These are phyloP conservation scores for Periglandula ipomoeae DNA, from an alignment of 2,329 filamentous ascomycete genomes.

Conservation along the genomic window DNA sequence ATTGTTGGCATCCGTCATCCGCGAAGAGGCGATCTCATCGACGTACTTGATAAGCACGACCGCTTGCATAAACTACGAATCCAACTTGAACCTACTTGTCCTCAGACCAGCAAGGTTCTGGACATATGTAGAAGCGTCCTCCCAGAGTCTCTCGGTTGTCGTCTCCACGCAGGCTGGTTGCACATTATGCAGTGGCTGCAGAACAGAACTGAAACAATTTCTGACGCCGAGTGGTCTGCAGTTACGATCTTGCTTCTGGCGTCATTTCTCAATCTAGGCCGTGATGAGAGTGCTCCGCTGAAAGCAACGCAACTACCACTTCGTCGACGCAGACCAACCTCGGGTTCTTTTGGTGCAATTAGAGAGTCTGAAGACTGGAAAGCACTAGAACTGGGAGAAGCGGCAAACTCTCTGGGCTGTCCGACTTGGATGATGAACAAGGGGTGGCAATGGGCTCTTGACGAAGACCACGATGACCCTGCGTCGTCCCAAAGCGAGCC, in stretches of 20 bases:
- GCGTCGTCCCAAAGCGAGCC: slow-evolving; percentile 18
- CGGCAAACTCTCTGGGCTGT: slow-evolving; percentile 37
- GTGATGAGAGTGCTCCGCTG: slow-evolving; percentile 18
- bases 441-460: slow-evolving; percentile 64
- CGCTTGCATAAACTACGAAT: slow-evolving; percentile 58
- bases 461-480: slow-evolving; percentile 35
- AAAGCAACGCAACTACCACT: slow-evolving; percentile 19
- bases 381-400: slow-evolving; percentile 35
- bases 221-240: slow-evolving; percentile 60
- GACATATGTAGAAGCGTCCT: slow-evolving; percentile 56
- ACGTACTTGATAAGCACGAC: slow-evolving; percentile 54
- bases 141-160: slow-evolving; percentile 48
- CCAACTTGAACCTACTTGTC: slow-evolving; percentile 54
- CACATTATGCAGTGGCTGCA: slow-evolving; percentile 62
- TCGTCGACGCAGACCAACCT: slow-evolving; percentile 23
- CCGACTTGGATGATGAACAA: slow-evolving; percentile 51
- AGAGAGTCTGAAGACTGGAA: slow-evolving; percentile 36
- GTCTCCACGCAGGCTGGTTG: slow-evolving; percentile 62
- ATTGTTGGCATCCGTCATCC: slow-evolving; percentile 48
- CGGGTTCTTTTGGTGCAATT: slow-evolving; percentile 27
- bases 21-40: slow-evolving; percentile 51
- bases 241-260: slow-evolving; percentile 54
- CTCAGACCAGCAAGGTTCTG: slow-evolving; percentile 52
- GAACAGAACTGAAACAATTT: slow-evolving; percentile 33
- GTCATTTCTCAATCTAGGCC: slow-evolving; percentile 51